Base-by-base conservation (phyloP, 257 asterid species). In the Salvia hispanica region DNA sequence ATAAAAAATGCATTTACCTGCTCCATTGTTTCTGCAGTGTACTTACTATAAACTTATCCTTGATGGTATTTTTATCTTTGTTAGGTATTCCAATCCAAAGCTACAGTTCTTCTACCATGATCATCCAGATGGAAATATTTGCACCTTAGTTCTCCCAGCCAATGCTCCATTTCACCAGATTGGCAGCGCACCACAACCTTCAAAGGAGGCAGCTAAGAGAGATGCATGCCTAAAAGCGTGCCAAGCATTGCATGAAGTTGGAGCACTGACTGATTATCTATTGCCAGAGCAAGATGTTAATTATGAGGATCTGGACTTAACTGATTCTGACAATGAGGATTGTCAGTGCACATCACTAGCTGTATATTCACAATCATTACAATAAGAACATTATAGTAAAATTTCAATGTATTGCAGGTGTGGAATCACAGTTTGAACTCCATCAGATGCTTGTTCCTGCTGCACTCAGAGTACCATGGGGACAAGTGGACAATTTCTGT, bases 171-270 rank as follows among this genome's bases (percentile, higher is more conserved):
- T 88, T 52, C 87, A 78, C 76, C 84, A 85, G 79, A 76, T 88
- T 74, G 66, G 43, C 61, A 81, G 99, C 70, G 50, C 80, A 43
- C 92, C 99, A 31, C 92, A 77, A 67, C 61, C 80, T 73, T 88
- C 99, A 43, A 69, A 44, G 12, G 96, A 86, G 47, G 84, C 70
- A 60, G 90, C 97, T 74, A 93, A 85, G 81, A 90, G 76, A 77
- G 95, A 88, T 72, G 97, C 95, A 66, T 93, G 97, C 74, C 80
- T 93, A 75, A 84, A 84, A 79, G 97, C 99, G 70, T 93, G 97
- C 81, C 82, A 85, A 81, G 77, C 78, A 44, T 78, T 93, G 77
- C 97, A 93, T 79, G 89, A 81, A 80, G 74, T 85, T 53, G 96
- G 97, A 69, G 96, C 97, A 18, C 84, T 93, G 71, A 88, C 92